Percentiles rank a stretch among this genome's conserved stretches.
Evolutionary conservation across 2,329 filamentous ascomycete genomes (phyloP).

Genomic region (Pseudopithomyces maydicus): DNA sequence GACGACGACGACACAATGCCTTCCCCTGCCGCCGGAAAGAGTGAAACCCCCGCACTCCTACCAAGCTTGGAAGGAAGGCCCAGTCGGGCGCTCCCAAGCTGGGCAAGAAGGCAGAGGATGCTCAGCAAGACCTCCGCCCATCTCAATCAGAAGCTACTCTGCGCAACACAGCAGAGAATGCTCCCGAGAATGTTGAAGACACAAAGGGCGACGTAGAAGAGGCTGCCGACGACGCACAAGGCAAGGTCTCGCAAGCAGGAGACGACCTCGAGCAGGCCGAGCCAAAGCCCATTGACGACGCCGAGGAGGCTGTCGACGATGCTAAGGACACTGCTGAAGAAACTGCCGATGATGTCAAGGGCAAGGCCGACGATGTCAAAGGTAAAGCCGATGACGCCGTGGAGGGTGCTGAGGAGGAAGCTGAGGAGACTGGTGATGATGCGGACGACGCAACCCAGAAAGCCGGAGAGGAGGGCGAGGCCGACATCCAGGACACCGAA

Average conservation of each 20-base stretch:
- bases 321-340: conserved; percentile 35
- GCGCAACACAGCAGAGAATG: conserved; percentile 34
- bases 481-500: conserved; percentile 25
- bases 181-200: conserved; percentile 36
- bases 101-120: conserved; percentile 43
- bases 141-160: conserved; percentile 37
- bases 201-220: conserved; percentile 32
- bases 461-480: conserved; percentile 23
- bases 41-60: conserved; percentile 55
- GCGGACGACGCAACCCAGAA: conserved; percentile 23
- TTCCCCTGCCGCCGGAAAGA: conserved; percentile 58
- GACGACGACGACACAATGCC: conserved; percentile 49
- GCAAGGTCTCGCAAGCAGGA: conserved; percentile 55
- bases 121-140: conserved; percentile 27
- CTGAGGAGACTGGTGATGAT: conserved; percentile 45
- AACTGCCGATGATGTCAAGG: conserved; percentile 21
- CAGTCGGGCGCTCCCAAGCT: conserved; percentile 49
- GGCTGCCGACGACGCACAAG: conserved; percentile 44
- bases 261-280: conserved; percentile 52
- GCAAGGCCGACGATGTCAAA: conserved; percentile 29
- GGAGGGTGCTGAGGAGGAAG: conserved; percentile 44
- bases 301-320: conserved; percentile 33
- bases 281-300: conserved; percentile 53
- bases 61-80: conserved; percentile 55
- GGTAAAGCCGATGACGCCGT: conserved; percentile 51